phyloP scores from a whole-genome alignment of 306 rosid species.

The Acacia confusa region DNA sequence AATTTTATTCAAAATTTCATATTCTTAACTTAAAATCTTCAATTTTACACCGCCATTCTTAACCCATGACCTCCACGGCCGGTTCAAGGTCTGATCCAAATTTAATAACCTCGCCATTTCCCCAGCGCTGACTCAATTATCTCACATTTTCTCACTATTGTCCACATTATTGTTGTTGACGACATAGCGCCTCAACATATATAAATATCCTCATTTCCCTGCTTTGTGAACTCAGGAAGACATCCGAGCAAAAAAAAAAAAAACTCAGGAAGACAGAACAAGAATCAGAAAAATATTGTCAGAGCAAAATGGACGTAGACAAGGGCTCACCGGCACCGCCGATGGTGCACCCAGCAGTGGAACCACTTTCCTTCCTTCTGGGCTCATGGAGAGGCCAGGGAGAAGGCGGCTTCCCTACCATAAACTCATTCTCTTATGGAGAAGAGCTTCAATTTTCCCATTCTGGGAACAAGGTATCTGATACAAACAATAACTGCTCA shows the following conservation, averaged over 20 bases:
- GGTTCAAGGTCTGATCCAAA: too few species aligned
- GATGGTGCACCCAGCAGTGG: slow-evolving; percentile 63
- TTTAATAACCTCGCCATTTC: too few species aligned
- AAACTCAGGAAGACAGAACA: not conserved
- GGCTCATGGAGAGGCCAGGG: slow-evolving; percentile 91
- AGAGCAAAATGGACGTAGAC: slow-evolving; percentile 31
- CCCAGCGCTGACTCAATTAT: too few species aligned
- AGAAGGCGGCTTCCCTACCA: slow-evolving; percentile 83
- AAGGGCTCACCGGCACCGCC: slow-evolving; percentile 33
- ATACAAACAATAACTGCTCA: not conserved
- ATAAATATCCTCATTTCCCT: not conserved
- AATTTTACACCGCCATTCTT: rapidly evolving
- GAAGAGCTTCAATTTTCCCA: slow-evolving; percentile 77
- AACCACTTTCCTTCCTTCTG: slow-evolving; percentile 60
- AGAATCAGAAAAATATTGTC: not conserved
- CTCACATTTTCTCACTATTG: too few species aligned
- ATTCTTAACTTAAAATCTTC: too few species aligned
- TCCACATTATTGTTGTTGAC: too few species aligned
- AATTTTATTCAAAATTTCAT: too few species aligned
- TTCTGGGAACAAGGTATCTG: slow-evolving; percentile 64
- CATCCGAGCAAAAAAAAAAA: too few species aligned
- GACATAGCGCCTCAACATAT: not conserved
- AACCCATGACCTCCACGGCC: too few species aligned
- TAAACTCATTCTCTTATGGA: slow-evolving; percentile 72
- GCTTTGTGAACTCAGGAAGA: slow-evolving; percentile 14